Evolutionary conservation across 768 basidiomycete genomes (phyloP).

Genomic region (Psilocybe cubensis): DNA sequence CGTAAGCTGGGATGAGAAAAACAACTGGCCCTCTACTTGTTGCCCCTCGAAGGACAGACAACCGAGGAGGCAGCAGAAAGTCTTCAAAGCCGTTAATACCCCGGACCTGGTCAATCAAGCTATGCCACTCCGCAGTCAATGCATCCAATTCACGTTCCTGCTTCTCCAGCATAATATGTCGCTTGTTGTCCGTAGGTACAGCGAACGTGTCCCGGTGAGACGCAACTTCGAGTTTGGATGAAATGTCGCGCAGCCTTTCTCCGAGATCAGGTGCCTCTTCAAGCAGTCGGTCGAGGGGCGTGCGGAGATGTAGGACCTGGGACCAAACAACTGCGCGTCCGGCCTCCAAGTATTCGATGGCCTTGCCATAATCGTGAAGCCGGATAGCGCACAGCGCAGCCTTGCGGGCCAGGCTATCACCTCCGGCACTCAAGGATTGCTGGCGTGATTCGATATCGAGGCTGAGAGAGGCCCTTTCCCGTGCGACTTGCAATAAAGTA

Average conservation of each 20-base stretch:
- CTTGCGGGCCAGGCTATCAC: constrained; percentile 14
- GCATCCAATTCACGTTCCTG: constrained; percentile 2
- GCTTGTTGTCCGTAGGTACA: neutral
- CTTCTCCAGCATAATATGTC: constrained; percentile 1
- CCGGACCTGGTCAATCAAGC: constrained; percentile 1
- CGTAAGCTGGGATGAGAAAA: constrained; percentile 3
- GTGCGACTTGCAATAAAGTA: neutral
- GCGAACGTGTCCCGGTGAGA: constrained; percentile 1
- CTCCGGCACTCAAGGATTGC: neutral
- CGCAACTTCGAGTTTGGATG: constrained; percentile 1
- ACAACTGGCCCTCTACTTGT: constrained; percentile 1
- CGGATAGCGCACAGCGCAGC: constrained; percentile 13
- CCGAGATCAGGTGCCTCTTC: constrained; percentile 8
- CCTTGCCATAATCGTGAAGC: constrained; percentile 1
- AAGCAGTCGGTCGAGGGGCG: constrained; percentile 12
- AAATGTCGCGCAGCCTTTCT: neutral
- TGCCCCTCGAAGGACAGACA: constrained; percentile 1
- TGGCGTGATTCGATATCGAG: constrained; percentile 13
- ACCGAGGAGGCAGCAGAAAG: constrained; percentile 7
- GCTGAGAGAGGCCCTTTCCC: constrained; percentile 7
- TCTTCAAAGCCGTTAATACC: constrained; percentile 11
- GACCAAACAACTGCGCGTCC: constrained; percentile 18
- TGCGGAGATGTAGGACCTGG: constrained; percentile 11
- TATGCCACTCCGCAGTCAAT: constrained; percentile 8
- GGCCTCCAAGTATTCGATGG: constrained; percentile 16